phyloP scores from a whole-genome alignment of 352 stramenopile genomes.

The Phytopythium ostracodes region DNA sequence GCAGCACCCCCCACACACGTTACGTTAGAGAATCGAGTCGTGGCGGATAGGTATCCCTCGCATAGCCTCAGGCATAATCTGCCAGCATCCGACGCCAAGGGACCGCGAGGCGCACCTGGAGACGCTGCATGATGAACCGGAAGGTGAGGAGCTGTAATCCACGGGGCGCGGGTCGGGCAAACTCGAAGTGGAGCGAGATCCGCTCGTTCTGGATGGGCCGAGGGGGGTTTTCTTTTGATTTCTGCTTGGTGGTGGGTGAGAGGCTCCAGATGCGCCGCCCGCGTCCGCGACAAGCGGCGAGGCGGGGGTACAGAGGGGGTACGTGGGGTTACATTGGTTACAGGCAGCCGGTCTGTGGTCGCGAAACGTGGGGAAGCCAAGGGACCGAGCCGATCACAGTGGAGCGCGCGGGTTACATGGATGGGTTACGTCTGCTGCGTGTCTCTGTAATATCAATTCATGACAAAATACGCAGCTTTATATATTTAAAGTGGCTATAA shows the following conservation, averaged over 20 bases:
- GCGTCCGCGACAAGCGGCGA: neutral
- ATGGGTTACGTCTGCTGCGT: too few species aligned
- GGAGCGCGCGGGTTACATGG: too few species aligned
- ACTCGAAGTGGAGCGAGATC: neutral
- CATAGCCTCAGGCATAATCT: neutral
- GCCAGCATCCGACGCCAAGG: too few species aligned
- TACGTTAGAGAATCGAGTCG: neutral
- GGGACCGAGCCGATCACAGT: too few species aligned
- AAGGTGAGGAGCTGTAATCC: neutral
- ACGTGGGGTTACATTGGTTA: too few species aligned
- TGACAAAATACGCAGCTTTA: too few species aligned
- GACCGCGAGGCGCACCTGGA: slow-evolving; percentile 42
- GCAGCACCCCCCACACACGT: neutral
- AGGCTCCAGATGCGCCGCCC: neutral
- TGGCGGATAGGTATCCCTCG: neutral
- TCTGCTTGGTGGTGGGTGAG: slow-evolving; percentile 19
- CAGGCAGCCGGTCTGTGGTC: too few species aligned
- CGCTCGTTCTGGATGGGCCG: neutral
- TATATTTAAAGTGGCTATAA: too few species aligned
- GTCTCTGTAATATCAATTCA: too few species aligned
- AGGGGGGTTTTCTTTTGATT: slow-evolving; percentile 19
- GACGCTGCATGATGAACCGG: slow-evolving; percentile 41
- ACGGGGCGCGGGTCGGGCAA: neutral
- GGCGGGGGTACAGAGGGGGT: neutral
- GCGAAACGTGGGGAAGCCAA: too few species aligned